Evolutionary conservation across 1,284 basidiomycete species (phyloP).

Genomic region (Sutorius eximius): DNA sequence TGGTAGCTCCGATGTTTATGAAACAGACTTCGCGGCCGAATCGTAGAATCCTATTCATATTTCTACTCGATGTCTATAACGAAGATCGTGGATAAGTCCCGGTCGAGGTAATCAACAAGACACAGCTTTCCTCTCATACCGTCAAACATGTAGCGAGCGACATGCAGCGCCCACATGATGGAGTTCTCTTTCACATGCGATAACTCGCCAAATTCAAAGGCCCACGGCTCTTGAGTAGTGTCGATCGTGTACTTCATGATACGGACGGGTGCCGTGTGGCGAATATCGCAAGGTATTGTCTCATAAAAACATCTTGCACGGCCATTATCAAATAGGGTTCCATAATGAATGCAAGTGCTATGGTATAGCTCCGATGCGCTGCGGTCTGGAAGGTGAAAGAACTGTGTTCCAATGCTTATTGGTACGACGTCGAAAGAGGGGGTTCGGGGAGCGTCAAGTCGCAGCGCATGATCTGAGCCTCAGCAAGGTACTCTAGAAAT

Average conservation of each 20-base stretch:
- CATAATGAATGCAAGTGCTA: neutral
- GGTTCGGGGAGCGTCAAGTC: neutral
- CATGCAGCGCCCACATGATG: too few relatives aligned
- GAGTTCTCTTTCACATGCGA: neutral
- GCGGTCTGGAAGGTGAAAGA: neutral
- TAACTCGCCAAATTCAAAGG: neutral
- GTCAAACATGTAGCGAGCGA: neutral
- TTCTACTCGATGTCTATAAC: neutral
- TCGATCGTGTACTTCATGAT: neutral
- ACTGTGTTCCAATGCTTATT: neutral
- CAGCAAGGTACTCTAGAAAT: neutral
- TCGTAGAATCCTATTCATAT: too few relatives aligned
- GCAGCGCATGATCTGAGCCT: neutral
- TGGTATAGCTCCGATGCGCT: rapidly evolving
- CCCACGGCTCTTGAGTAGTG: neutral
- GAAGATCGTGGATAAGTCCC: neutral
- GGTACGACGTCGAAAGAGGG: neutral
- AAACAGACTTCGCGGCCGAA: too few relatives aligned
- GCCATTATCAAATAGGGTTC: neutral
- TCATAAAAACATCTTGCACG: neutral
- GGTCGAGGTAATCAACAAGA: rapidly evolving
- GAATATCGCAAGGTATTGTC: neutral
- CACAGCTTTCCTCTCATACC: neutral
- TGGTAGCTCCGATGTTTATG: too few relatives aligned
- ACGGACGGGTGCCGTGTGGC: rapidly evolving